These are phyloP conservation scores for Fallopia convolvulus DNA, from an alignment of 148 eudicot genomes.

Conservation along the genomic window DNA sequence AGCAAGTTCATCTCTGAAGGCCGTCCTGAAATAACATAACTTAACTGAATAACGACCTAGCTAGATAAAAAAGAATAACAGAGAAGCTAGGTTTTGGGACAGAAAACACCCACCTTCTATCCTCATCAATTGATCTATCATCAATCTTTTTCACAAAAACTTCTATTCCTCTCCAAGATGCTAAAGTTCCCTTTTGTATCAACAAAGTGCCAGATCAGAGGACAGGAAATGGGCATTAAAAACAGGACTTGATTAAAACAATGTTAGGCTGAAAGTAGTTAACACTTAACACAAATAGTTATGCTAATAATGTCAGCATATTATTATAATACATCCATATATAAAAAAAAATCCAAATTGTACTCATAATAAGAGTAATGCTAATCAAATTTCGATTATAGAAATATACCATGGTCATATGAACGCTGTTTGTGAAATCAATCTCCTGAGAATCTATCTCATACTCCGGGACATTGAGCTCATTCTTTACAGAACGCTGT, in stretches of 20 bases:
- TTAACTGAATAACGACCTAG: conserved; percentile 7
- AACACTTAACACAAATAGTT: too few species aligned
- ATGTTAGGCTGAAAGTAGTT: background rate
- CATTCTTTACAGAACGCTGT: conserved; percentile 31
- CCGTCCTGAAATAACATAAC: conserved; percentile 39
- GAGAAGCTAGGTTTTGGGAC: background rate
- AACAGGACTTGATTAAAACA: background rate
- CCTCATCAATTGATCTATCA: conserved; percentile 28
- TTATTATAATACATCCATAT: background rate
- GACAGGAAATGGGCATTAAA: background rate
- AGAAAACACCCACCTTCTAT: conserved; percentile 32
- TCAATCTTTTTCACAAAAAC: conserved; percentile 34
- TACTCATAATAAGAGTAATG: background rate
- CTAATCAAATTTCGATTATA: background rate
- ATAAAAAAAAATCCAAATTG: background rate
- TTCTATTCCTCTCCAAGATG: conserved; percentile 38
- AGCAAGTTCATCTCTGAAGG: conserved; percentile 82
- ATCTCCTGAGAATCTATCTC: conserved; percentile 80
- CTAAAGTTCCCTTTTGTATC: conserved; percentile 31
- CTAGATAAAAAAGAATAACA: background rate
- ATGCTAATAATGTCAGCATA: too few species aligned
- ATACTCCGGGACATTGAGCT: conserved; percentile 82
- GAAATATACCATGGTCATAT: conserved; percentile 53
- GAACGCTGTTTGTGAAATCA: conserved; percentile 72
- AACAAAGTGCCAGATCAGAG: conserved; percentile 11